Conservation (phyloP, 2,329 filamentous ascomycete species). For the Ceratocystis lukuohia region DNA sequence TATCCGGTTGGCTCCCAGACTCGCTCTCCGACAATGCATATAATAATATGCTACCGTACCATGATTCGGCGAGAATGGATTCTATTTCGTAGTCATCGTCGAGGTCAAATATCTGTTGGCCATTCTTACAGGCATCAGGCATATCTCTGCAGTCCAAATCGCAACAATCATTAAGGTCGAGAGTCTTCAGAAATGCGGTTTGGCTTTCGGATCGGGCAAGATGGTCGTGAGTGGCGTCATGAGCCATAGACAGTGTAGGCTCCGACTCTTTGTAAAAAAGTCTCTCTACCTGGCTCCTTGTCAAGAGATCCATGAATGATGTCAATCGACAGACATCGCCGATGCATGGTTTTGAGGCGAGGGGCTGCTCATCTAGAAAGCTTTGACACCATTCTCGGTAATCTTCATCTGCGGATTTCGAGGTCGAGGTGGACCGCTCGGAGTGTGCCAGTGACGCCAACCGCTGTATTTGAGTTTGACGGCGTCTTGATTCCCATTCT, state of each 20-base stretch:
- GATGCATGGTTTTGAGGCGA: neutral
- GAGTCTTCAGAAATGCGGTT: neutral
- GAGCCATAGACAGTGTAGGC: neutral
- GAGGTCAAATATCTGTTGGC: neutral
- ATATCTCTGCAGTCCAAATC: neutral
- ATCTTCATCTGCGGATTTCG: neutral
- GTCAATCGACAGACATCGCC: neutral
- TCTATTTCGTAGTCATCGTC: neutral
- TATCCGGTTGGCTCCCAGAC: neutral
- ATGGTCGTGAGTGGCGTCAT: neutral
- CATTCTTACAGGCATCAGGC: neutral
- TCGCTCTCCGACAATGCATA: neutral
- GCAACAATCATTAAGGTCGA: neutral
- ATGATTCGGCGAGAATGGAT: neutral
- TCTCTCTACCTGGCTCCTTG: neutral
- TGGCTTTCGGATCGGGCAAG: neutral
- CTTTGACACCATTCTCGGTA: neutral
- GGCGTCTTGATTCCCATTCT: neutral
- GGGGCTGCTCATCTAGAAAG: neutral
- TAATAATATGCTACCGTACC: neutral
- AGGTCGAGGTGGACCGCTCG: too few relatives aligned
- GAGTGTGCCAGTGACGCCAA: neutral
- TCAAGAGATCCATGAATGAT: neutral
- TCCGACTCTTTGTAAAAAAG: neutral
- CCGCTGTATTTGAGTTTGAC: neutral